Evolutionary conservation across 768 basidiomycete genomes (phyloP), one percentile per base, ranked within the genome.

Genomic region (Galerina sulciceps): DNA sequence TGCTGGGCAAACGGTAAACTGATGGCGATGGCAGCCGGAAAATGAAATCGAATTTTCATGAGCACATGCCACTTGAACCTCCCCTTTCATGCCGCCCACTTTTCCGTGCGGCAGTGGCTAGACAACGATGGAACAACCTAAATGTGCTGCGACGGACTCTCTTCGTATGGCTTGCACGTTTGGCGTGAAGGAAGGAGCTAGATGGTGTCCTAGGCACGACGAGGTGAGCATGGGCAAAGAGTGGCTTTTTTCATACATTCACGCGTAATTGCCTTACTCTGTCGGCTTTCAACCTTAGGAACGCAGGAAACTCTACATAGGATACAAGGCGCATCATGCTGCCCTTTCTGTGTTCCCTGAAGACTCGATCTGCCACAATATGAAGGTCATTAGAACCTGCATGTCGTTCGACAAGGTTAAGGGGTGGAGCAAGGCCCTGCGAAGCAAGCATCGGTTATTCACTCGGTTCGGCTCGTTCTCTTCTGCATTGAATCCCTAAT

Each of bases 281-380:
- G 10, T 31, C 48, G 14, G 17, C 36, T n/a, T 38, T 17, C 15
- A 17, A 18, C 41, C 8, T 18, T 45, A 60, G 59, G 73, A 76
- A 55, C 70, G 76, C n/a, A 65, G 69, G 26, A 78, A 72, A 55
- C 63, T 77, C 10, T 76, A 78, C 62, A 48, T 62, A 47, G 73
- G 71, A 35, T 77, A 78, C 61, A 78, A 78, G 53, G 51, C 66
- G 10, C 68, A 72, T 36, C 73, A 72, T 52, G 58, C 65, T 22
- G 66, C 70, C 22, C 71, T 78, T 43, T 61, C 71, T 36, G 67
- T 62, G 31, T 68, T 71, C 20, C 67, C 68, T 4, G 69, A 73
- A 14, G 40, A 70, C 34, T 65, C 62, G 6, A 59, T 69, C 15
- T 74, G 70, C 58, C 58, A 59, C 36, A 69, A 68, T 57, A 20